These are phyloP conservation scores for Maudiozyma saulgeensis DNA, from an alignment of 805 yeast genomes.

Conservation along the genomic window DNA sequence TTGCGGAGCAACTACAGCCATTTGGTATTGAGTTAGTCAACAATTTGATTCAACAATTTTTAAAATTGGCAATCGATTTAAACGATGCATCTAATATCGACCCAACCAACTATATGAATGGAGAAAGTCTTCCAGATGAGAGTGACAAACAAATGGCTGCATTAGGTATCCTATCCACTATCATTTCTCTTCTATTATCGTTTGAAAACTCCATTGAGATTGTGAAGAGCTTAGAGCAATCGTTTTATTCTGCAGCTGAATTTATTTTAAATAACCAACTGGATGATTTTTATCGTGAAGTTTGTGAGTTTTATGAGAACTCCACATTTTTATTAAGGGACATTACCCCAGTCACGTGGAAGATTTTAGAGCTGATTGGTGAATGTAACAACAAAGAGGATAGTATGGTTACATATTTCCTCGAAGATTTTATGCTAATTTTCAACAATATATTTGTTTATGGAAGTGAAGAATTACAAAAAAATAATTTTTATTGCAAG, in stretches of 20 bases:
- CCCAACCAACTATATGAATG: constrained; percentile 29
- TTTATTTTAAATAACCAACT: constrained; percentile 56
- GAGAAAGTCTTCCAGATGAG: constrained; percentile 32
- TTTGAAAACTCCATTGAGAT: constrained; percentile 71
- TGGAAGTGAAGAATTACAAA: constrained; percentile 41
- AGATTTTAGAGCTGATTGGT: constrained; percentile 44
- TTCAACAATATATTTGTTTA: constrained; percentile 65
- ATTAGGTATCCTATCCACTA: constrained; percentile 68
- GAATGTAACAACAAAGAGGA: constrained; percentile 27
- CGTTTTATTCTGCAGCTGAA: constrained; percentile 58
- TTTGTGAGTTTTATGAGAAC: constrained; percentile 65
- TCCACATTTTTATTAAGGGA: constrained; percentile 50
- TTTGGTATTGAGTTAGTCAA: constrained; percentile 65
- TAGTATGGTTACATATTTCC: constrained; percentile 51
- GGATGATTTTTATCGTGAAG: constrained; percentile 67
- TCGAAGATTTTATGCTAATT: constrained; percentile 69
- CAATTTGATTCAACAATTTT: constrained; percentile 63
- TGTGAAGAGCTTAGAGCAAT: constrained; percentile 53
- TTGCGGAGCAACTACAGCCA: constrained; percentile 82
- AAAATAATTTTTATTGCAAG: constrained; percentile 38
- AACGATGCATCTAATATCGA: constrained; percentile 47
- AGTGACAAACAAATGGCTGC: constrained; percentile 78
- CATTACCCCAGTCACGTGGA: constrained; percentile 70
- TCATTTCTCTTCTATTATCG: constrained; percentile 70
- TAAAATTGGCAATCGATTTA: constrained; percentile 59